These are phyloP conservation scores for Calonectria hawksworthii DNA, from an alignment of 2,329 filamentous ascomycete genomes.

Conservation along the genomic window DNA sequence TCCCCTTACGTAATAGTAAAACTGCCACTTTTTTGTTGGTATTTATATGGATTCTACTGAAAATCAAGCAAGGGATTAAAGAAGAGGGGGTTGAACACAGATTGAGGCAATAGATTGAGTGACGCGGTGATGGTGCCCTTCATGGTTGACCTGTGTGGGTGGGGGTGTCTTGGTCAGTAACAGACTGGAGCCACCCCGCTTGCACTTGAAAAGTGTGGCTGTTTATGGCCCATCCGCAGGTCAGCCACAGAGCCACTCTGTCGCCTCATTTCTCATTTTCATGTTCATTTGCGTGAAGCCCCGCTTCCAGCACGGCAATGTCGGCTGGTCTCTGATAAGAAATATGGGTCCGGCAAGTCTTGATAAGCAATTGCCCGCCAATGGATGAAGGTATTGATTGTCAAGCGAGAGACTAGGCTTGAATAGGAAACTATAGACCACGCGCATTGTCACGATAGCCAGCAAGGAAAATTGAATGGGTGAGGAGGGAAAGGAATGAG, in stretches of 20 bases:
- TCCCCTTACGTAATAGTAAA: too few relatives aligned
- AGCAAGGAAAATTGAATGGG: not conserved
- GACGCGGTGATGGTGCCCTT: not conserved
- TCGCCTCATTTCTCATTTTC: not conserved
- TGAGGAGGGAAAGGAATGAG: not conserved
- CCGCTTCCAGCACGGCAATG: not conserved
- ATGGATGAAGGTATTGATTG: not conserved
- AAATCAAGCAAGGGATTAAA: too few relatives aligned
- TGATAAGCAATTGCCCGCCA: not conserved
- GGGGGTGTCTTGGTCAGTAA: not conserved
- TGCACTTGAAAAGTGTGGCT: too few relatives aligned
- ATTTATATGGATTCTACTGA: too few relatives aligned
- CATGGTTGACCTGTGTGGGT: not conserved
- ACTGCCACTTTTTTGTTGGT: too few relatives aligned
- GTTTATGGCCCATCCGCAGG: not conserved
- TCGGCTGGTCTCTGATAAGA: not conserved
- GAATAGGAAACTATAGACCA: not conserved
- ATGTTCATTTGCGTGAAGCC: not conserved
- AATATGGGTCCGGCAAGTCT: not conserved
- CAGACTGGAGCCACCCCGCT: too few relatives aligned
- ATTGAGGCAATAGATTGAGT: not conserved
- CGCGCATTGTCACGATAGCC: not conserved
- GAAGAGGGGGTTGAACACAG: not conserved
- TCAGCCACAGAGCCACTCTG: not conserved
- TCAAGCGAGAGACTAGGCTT: not conserved